Percentiles rank a stretch among this genome's conserved stretches.
phyloP scores from a whole-genome alignment of 202 grass and related monocot genomes.

The Carex arenaria region DNA sequence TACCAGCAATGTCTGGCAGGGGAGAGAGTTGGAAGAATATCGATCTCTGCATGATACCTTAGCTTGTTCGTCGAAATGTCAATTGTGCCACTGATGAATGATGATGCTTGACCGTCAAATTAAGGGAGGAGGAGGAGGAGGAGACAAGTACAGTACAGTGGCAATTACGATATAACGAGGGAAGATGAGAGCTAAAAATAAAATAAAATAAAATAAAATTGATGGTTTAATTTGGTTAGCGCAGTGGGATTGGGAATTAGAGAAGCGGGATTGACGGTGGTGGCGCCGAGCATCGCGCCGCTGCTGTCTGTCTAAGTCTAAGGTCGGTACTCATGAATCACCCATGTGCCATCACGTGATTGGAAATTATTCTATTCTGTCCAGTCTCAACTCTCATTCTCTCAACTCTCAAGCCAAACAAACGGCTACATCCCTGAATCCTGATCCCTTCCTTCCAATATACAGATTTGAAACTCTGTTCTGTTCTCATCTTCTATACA shows the following conservation, averaged over 20 bases:
- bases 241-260: conserved; percentile 21
- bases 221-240: not conserved
- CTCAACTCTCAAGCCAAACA: too few relatives aligned
- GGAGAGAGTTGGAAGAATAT: conserved; percentile 35
- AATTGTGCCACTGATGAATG: conserved; percentile 16
- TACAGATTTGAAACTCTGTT: too few relatives aligned
- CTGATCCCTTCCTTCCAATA: too few relatives aligned
- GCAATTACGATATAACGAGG: conserved; percentile 19
- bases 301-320: not conserved
- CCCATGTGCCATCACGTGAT: too few relatives aligned
- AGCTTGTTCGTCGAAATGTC: not conserved
- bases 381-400: too few relatives aligned
- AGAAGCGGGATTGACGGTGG: conserved; percentile 28
- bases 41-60: not conserved
- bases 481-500: too few relatives aligned
- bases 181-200: not conserved
- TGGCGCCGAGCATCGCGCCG: conserved; percentile 54
- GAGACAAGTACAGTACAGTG: not conserved
- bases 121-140: too few relatives aligned
- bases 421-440: too few relatives aligned
- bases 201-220: too few relatives aligned
- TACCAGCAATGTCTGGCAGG: conserved; percentile 22
- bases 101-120: not conserved
- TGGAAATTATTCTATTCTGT: too few relatives aligned
- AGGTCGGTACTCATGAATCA: too few relatives aligned